Conservation (phyloP, 2,329 filamentous ascomycete species). For the Pseudogymnoascus sp. region DNA sequence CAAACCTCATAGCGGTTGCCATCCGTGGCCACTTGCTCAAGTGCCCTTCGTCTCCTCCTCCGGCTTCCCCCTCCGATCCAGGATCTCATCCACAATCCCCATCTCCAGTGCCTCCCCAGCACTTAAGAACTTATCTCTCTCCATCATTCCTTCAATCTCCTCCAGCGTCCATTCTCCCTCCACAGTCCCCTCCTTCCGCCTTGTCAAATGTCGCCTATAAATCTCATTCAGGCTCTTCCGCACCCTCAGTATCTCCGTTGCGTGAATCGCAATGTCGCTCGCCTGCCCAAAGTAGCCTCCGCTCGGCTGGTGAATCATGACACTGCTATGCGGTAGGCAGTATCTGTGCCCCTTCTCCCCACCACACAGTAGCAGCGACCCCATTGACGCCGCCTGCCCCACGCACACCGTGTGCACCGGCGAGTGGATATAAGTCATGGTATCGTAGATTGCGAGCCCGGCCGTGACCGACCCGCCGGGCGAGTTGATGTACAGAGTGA, state of each 20-base stretch:
- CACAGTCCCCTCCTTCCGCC: conserved; percentile 51
- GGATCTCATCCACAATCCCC: conserved; percentile 85
- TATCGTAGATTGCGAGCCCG: conserved; percentile 89
- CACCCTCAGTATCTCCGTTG: conserved; percentile 87
- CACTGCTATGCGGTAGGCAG: conserved; percentile 82
- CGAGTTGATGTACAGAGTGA: conserved; percentile 96
- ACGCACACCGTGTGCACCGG: conserved; percentile 93
- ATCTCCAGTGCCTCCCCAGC: conserved; percentile 81
- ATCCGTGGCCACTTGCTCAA: neutral
- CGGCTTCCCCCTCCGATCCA: conserved; percentile 52
- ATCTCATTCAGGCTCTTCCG: conserved; percentile 83
- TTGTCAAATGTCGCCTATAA: conserved; percentile 78
- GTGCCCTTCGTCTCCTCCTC: conserved; percentile 27
- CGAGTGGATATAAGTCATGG: conserved; percentile 92
- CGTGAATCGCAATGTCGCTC: conserved; percentile 89
- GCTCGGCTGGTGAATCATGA: conserved; percentile 96
- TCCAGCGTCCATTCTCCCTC: conserved; percentile 58
- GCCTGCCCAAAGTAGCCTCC: conserved; percentile 61
- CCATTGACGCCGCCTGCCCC: conserved; percentile 93
- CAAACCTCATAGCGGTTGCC: neutral
- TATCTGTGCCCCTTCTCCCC: conserved; percentile 78
- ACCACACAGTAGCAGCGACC: conserved; percentile 76
- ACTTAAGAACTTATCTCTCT: conserved; percentile 89
- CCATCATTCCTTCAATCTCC: conserved; percentile 91
- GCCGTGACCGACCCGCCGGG: conserved; percentile 90